Base-by-base conservation (phyloP, 202 grass and related monocot species). In the Panicum hallii region DNA sequence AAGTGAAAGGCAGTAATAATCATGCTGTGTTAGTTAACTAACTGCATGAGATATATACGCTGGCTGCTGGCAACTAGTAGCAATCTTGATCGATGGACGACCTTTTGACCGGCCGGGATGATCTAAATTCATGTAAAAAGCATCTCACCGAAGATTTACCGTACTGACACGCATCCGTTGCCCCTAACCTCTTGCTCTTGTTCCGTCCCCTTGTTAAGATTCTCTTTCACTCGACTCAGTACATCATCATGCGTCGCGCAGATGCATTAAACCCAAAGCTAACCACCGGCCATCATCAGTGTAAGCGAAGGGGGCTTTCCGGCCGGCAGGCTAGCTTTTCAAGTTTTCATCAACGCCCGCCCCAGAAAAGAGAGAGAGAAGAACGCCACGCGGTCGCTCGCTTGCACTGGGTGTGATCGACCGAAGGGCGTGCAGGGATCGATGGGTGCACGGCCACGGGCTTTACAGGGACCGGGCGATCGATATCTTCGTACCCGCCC, bases 231-330 rank as follows among this genome's bases (percentile, higher is more conserved):
- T 47, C 45, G 2, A 4, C 32, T 2, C 28, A 4, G 1, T 4
- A 17, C 6, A 66, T 40, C 7, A 22, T 36, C 9, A 36, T 11
- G 9, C 49, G 20, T 17, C 9, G 9, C 23, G 57, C 22, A 62
- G 56, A 13, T 30, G 75, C 58, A 78, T 78, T 78, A 47, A 78
- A 78, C 75, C 55, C 55, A 23, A 78, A 78, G 57, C 23, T 16
- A 58, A 1, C 15, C 2, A 6, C 1, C 23, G n/a, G 26, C 7
- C 61, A 36, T 64, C 61, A 36, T 1, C 38, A 41, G 61, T 6
- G 3, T 7, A 63, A 38, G 3, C 36, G 3, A 38, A 36, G 2
- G 17, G 13, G 14, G 11, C 6, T 66, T 66, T 30, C 7, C 55
- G 0, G 16, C 23, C 9, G 23, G 5, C 22, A 28, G 23, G 58